phyloP scores from a whole-genome alignment of 352 stramenopile genomes.

The Thalassiosira livingstoniorum region DNA sequence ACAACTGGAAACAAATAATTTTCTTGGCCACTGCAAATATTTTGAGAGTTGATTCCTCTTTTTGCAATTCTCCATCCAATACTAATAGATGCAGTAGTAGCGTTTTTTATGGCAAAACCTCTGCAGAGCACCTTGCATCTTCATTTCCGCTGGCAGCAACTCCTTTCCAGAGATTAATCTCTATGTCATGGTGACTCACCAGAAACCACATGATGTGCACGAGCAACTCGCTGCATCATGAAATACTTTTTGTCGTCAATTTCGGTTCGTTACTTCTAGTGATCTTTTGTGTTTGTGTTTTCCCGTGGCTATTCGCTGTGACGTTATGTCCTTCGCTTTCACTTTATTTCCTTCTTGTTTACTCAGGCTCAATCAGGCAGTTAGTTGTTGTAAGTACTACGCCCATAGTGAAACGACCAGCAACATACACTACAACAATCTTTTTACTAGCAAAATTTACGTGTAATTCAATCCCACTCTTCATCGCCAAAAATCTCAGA shows the following conservation, averaged over 20 bases:
- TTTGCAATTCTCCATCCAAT: no score
- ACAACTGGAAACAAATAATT: not conserved
- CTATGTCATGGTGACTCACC: slow-evolving; percentile 14
- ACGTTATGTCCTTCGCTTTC: not conserved
- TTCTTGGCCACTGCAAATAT: not conserved
- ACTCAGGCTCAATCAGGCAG: no score
- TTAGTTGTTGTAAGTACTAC: no score
- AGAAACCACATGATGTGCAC: slow-evolving; percentile 3
- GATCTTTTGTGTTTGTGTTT: not conserved
- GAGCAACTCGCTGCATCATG: slow-evolving; percentile 5
- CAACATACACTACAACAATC: no score
- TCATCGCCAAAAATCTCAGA: no score
- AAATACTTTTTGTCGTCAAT: not conserved
- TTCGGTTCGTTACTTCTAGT: not conserved
- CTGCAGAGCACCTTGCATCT: not conserved
- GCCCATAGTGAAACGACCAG: no score
- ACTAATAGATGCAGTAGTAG: not conserved
- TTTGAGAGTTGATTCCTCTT: not conserved
- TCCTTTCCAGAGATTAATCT: not conserved
- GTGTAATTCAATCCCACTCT: no score
- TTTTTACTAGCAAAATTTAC: no score
- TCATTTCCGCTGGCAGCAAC: not conserved
- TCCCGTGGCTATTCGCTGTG: slow-evolving; percentile 1
- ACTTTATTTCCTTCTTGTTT: not conserved
- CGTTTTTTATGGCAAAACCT: not conserved